These are phyloP conservation scores for Colletotrichum karsti DNA, from an alignment of 2,329 filamentous ascomycete genomes.

Conservation along the genomic window DNA sequence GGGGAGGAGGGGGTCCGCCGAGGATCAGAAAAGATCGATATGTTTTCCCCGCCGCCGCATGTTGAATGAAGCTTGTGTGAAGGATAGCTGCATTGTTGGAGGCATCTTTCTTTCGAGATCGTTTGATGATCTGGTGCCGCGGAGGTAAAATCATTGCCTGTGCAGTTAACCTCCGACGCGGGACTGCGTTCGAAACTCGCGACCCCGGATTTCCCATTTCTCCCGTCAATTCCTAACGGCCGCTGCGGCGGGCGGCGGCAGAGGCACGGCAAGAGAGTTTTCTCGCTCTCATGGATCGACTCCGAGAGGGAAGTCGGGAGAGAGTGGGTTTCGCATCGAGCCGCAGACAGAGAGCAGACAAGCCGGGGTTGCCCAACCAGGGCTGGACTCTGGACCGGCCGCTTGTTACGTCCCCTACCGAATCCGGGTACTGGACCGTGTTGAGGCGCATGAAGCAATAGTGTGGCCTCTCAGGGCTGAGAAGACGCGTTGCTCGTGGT, in stretches of 20 bases:
- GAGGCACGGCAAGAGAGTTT: neutral
- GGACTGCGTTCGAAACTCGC: slow-evolving; percentile 8
- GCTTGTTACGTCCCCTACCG: neutral
- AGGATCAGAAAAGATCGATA: neutral
- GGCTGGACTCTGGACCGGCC: neutral
- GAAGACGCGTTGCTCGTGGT: neutral
- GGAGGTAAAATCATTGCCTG: neutral
- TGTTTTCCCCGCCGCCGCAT: neutral
- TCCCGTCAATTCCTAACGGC: neutral
- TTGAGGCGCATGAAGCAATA: slow-evolving; percentile 15
- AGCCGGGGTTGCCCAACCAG: slow-evolving; percentile 17
- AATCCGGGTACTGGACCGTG: slow-evolving; percentile 1
- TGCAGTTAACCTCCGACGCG: slow-evolving; percentile 18
- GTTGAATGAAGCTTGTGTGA: neutral
- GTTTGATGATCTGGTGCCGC: slow-evolving; percentile 13
- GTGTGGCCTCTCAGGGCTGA: slow-evolving; percentile 13
- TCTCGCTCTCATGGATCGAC: neutral
- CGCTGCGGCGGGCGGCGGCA: neutral
- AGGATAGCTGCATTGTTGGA: neutral
- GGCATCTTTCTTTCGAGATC: neutral
- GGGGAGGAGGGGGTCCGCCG: neutral
- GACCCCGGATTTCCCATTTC: neutral
- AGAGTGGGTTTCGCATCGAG: slow-evolving; percentile 1
- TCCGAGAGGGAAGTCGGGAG: neutral
- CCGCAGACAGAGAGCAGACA: slow-evolving; percentile 19